phyloP scores from a whole-genome alignment of 176 grass and related monocot genomes.

The Cenchrus fungigraminus region DNA sequence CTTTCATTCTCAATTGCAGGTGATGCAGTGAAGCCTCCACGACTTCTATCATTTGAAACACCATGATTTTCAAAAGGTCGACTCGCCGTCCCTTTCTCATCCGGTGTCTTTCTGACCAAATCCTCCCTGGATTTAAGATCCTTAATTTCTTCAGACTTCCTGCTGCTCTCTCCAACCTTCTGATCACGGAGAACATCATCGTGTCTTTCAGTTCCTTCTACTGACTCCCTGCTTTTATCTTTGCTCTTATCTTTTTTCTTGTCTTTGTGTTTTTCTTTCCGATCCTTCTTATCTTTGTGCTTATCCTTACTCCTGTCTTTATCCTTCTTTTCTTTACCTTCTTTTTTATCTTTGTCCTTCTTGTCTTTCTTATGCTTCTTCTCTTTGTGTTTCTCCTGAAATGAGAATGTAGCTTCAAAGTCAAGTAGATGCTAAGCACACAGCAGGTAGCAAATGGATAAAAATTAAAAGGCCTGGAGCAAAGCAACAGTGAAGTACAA shows the following conservation, averaged over 20 bases:
- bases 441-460: slow-evolving; percentile 3
- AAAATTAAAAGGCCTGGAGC: background rate
- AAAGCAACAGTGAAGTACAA: slow-evolving; percentile 12
- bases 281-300: slow-evolving; percentile 78
- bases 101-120: slow-evolving; percentile 52
- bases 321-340: slow-evolving; percentile 75
- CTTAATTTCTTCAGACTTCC: slow-evolving; percentile 53
- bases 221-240: slow-evolving; percentile 66
- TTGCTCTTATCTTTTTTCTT: slow-evolving; percentile 75
- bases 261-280: slow-evolving; percentile 78
- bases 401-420: background rate
- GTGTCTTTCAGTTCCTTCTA: slow-evolving; percentile 53
- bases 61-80: slow-evolving; percentile 48
- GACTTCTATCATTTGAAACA: slow-evolving; percentile 53
- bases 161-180: slow-evolving; percentile 53
- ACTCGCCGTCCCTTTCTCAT: slow-evolving; percentile 54
- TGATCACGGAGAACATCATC: slow-evolving; percentile 40
- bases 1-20: slow-evolving; percentile 50
- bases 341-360: slow-evolving; percentile 73
- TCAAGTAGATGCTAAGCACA: slow-evolving; percentile 14
- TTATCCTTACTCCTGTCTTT: slow-evolving; percentile 75
- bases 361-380: slow-evolving; percentile 79
- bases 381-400: slow-evolving; percentile 74
- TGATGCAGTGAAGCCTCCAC: slow-evolving; percentile 42
- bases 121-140: slow-evolving; percentile 61